Evolutionary conservation across 202 grass and related monocot genomes (phyloP).

Genomic region (Zizania palustris): DNA sequence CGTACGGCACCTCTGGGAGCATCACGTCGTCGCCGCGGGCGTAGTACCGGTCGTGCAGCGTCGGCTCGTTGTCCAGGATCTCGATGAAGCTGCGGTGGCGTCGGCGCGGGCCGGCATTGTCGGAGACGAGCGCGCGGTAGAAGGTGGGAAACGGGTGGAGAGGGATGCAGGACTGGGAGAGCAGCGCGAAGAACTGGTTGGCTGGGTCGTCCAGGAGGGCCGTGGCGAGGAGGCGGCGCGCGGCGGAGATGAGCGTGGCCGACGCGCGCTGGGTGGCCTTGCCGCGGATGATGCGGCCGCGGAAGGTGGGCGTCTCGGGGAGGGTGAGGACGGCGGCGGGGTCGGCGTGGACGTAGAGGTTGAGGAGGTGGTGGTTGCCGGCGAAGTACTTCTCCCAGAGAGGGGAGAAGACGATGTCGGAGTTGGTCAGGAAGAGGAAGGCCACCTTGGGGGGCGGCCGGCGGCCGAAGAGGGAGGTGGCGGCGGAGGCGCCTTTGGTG

Average conservation of each 20-base stretch:
- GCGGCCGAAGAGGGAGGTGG: conserved; percentile 15
- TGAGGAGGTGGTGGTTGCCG: conserved; percentile 53
- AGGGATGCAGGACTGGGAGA: conserved; percentile 75
- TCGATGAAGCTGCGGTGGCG: conserved; percentile 73
- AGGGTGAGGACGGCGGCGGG: conserved; percentile 21
- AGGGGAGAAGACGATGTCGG: conserved; percentile 74
- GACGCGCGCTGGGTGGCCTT: conserved; percentile 63
- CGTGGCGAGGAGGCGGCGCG: conserved; percentile 65
- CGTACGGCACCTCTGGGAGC: conserved; percentile 70
- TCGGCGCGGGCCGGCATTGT: conserved; percentile 14
- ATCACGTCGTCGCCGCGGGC: conserved; percentile 64
- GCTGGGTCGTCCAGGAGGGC: conserved; percentile 69
- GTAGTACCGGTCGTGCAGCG: conserved; percentile 57
- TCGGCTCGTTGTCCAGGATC: conserved; percentile 63
- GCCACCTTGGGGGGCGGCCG: conserved; percentile 56
- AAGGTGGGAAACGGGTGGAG: conserved; percentile 58
- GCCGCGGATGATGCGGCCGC: conserved; percentile 42
- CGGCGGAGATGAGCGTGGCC: conserved; percentile 70
- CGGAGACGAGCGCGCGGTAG: conserved; percentile 45
- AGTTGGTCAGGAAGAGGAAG: conserved; percentile 82
- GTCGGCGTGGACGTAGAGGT: conserved; percentile 78
- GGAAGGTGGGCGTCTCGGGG: conserved; percentile 49
- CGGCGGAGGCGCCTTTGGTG: neutral
- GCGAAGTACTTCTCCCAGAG: conserved; percentile 76
- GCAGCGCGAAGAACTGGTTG: conserved; percentile 73